These are phyloP conservation scores for Selenicereus undatus DNA, from an alignment of 148 eudicot genomes.

Conservation along the genomic window DNA sequence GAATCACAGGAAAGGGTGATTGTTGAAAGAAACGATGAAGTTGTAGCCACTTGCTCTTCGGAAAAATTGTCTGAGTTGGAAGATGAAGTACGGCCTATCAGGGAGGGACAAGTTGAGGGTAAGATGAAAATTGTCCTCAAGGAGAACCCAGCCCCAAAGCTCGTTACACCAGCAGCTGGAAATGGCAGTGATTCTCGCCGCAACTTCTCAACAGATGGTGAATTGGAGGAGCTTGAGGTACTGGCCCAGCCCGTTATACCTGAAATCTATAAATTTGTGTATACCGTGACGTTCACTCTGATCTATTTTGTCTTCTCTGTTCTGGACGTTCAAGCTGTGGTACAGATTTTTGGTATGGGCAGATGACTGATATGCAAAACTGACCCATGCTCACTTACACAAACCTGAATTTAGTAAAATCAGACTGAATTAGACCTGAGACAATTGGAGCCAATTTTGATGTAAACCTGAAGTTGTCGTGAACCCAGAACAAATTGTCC, in stretches of 20 bases:
- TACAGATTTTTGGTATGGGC: too few species aligned
- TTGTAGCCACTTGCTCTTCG: neutral
- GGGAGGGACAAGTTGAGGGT: neutral
- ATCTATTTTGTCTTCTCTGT: too few species aligned
- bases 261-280: too few species aligned
- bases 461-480: neutral
- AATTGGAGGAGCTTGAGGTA: constrained; percentile 14
- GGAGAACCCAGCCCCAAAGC: neutral
- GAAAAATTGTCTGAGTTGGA: neutral
- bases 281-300: too few species aligned
- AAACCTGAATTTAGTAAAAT: neutral
- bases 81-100: neutral
- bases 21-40: neutral
- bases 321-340: too few species aligned
- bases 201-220: neutral
- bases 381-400: too few species aligned
- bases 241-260: too few species aligned
- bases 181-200: neutral
- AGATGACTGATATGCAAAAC: too few species aligned
- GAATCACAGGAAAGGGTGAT: neutral
- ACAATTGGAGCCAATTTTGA: neutral
- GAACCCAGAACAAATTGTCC: neutral
- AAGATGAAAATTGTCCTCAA: neutral
- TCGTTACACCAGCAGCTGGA: too few species aligned
- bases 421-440: neutral